A percentile compares a stretch with the other conserved stretches of the same genome.
Evolutionary conservation across 306 rosid genomes (phyloP).

Genomic region (Cucurbita moschata): DNA sequence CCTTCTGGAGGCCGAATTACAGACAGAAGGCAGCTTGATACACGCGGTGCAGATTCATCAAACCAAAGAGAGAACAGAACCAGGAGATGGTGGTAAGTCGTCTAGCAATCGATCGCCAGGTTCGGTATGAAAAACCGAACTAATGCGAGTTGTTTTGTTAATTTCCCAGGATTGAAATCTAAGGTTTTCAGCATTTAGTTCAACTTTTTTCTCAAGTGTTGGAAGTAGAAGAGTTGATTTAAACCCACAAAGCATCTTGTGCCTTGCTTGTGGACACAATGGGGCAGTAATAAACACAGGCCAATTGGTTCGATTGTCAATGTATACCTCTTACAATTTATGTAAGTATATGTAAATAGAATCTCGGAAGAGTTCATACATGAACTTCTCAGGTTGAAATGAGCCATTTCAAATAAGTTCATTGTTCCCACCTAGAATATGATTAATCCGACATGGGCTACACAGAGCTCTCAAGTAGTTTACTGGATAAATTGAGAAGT

Average conservation of each 20-base stretch:
- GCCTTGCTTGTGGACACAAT: background rate
- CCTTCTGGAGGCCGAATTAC: slow-evolving; percentile 22
- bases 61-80: slow-evolving; percentile 54
- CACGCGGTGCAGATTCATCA: slow-evolving; percentile 17
- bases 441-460: too few species aligned
- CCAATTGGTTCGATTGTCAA: background rate
- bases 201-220: background rate
- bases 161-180: slow-evolving; percentile 5
- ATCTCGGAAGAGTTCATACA: too few species aligned
- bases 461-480: too few species aligned
- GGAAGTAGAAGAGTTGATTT: background rate
- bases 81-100: slow-evolving; percentile 83
- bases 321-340: background rate
- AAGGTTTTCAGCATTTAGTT: background rate
- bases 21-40: slow-evolving; percentile 22
- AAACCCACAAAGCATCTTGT: background rate
- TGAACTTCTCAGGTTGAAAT: too few species aligned
- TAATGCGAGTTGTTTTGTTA: slow-evolving; percentile 10
- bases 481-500: too few species aligned
- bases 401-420: too few species aligned
- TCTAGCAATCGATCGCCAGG: slow-evolving; percentile 18
- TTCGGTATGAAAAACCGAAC: slow-evolving; percentile 8
- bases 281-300: background rate
- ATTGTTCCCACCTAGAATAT: too few species aligned
- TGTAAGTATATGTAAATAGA: background rate